Conservation (phyloP, 768 basidiomycete genomes). For the Suillus decipiens region DNA sequence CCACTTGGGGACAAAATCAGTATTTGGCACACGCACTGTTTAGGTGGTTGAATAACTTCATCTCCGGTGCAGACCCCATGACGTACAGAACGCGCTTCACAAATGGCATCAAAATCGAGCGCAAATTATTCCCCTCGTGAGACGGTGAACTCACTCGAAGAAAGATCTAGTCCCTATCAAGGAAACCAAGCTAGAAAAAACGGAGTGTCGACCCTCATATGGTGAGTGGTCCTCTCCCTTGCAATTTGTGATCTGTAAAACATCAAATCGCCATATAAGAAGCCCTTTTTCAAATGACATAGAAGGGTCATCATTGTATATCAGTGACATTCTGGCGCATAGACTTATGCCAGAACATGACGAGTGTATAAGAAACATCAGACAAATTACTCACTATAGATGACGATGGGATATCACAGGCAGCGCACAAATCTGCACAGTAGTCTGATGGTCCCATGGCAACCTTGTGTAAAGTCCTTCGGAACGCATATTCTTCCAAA, state of each 20-base stretch:
- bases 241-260: not conserved
- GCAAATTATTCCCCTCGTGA: conserved; percentile 33
- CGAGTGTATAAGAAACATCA: not conserved
- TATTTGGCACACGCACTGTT: conserved; percentile 27
- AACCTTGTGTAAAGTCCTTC: not conserved
- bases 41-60: conserved; percentile 41
- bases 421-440: not conserved
- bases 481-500: not conserved
- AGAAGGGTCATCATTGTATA: not conserved
- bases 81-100: conserved; percentile 38
- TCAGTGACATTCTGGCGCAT: not conserved
- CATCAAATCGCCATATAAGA: not conserved
- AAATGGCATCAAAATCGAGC: conserved; percentile 35
- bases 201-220: conserved; percentile 48
- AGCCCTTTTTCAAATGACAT: not conserved
- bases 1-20: conserved; percentile 19
- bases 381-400: not conserved
- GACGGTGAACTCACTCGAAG: conserved; percentile 19
- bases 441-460: not conserved
- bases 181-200: conserved; percentile 34
- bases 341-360: not conserved
- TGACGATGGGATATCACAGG: not conserved
- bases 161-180: conserved; percentile 21
- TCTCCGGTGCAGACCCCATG: conserved; percentile 33
- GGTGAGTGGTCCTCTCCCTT: not conserved